Base-by-base conservation (phyloP, 139 green algal species). In the Asterochloris sp. region DNA sequence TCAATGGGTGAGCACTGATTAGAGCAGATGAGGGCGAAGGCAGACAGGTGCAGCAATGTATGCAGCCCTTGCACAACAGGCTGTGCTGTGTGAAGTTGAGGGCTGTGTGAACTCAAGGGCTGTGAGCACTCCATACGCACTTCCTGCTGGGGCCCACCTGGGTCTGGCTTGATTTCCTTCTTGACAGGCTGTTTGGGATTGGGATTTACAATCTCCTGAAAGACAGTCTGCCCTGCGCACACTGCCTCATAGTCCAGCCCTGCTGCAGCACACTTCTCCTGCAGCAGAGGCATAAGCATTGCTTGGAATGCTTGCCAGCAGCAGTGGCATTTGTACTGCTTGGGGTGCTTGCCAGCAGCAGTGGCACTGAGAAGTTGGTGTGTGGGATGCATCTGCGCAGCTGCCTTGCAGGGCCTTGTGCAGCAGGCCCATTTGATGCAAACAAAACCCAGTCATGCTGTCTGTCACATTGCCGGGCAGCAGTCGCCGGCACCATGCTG, bases 171-270 rank as follows among this genome's bases (percentile, higher is more conserved):
- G 21, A 21, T 24, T 24, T 71, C 23, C 16, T 80, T 62, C 67
- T 12, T n/a, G 47, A 69, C 76, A 24, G 67, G 76, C 60, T 67
- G 67, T 6, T n/a, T n/a, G 24, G 60, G 12, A 38, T 24, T 62
- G 28, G 19, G 60, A 74, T 27, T 62, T 13, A 26, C 28, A n/a
- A 26, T 79, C n/a, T 83, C 54, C 63, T 24, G 38, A 75, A 61
- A 66, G 71, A 27, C 17, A 47, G 63, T 47, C 47, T 27, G 15
- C 26, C 64, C 60, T 83, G 21, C 54, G 23, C 67, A 23, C 24
- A 80, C 76, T 69, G 69, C 54, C 67, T 80, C 76, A 69, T 80
- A 80, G 26, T 80, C 76, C 60, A 80, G 47, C 17, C 76, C 76
- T 69, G 76, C 76, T 26, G 76, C 76, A 11, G 11, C 12, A 67